Evolutionary conservation across 208 protist genomes (phyloP), one percentile per base, ranked within the genome.

Genomic region (Crithidia expoeki): DNA sequence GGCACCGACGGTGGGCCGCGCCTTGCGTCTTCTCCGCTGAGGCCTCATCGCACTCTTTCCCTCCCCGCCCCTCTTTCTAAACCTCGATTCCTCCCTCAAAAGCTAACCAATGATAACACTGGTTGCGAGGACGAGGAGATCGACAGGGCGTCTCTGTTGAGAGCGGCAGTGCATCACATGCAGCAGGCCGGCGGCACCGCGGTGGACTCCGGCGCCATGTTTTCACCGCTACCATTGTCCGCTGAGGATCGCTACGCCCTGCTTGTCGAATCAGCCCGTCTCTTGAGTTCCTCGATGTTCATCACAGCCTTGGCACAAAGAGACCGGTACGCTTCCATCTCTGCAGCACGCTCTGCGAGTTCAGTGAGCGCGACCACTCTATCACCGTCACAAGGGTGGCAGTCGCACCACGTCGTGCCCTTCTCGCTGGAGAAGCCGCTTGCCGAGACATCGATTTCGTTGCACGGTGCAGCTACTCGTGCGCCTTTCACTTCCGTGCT

Each of bases 231-330:
- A 2, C 28, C 38, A 16, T 57, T 21, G 17, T 11, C 49, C 62
- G 27, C 42, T 0, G 53, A 17, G 23, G 61, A 69, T 4, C 61
- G 70, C 33, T 65, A 40, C 46, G 40, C 62, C 2, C 51, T 59
- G 2, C 50, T 49, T 17, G 61, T 64, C 17, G 70, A 49, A 46
- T 63, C 61, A 12, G 16, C 61, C 9, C 70, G 34, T 14, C 53
- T 68, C 17, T 34, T 68, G 28, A 64, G 61, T 36, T 47, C 70
- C 14, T 51, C 61, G 27, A 53, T 49, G 34, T 53, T 69, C n/a
- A 47, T 57, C 61, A 65, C 60, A 14, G 61, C 52, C 19, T 28
- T 59, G 9, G 34, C 62, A 3, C 49, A 47, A 3, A 50, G 21
- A 0, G 36, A 57, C 42, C 47, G 47, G 19, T 51, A 53, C 11